phyloP scores from a whole-genome alignment of 352 stramenopile genomes.

The Globisporangium paddicum region DNA sequence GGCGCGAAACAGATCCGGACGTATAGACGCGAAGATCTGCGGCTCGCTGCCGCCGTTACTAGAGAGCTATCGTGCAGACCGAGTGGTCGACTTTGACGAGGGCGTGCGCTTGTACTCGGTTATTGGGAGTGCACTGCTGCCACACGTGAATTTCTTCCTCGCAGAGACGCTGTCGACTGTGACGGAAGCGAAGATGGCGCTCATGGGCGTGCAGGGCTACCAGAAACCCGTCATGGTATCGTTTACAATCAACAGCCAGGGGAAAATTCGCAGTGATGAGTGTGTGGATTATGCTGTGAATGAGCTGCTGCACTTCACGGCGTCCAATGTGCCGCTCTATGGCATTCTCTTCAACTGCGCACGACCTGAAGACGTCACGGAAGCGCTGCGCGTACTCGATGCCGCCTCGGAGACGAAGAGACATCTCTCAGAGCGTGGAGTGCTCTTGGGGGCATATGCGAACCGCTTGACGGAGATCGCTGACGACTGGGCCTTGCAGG shows the following conservation, averaged over 20 bases:
- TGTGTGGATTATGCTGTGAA: conserved; percentile 36
- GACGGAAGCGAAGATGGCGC: conserved; percentile 78
- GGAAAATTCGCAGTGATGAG: conserved; percentile 74
- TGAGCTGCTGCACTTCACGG: conserved; percentile 25
- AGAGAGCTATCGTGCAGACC: conserved; percentile 86
- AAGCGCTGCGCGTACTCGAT: conserved; percentile 56
- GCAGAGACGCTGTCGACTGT: conserved; percentile 87
- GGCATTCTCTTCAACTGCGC: conserved; percentile 90
- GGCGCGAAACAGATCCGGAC: conserved; percentile 19
- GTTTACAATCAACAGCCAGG: conserved; percentile 70
- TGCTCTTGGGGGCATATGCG: conserved; percentile 80
- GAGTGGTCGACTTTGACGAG: conserved; percentile 58
- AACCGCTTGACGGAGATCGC: conserved; percentile 84
- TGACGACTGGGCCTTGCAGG: conserved; percentile 70
- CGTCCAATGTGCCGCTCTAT: conserved; percentile 23
- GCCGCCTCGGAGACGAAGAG: conserved; percentile 13
- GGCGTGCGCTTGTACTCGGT: conserved; percentile 71
- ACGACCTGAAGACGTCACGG: conserved; percentile 81
- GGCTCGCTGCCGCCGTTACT: conserved; percentile 85
- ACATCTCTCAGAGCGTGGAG: conserved; percentile 11
- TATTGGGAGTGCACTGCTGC: conserved; percentile 54
- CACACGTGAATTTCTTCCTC: conserved; percentile 76
- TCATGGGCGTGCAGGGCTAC: conserved; percentile 55
- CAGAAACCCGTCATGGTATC: conserved; percentile 66
- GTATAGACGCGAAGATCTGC: conserved; percentile 37